Evolutionary conservation across 2,329 filamentous ascomycete species (phyloP), one percentile per base, ranked within the genome.

Genomic region (Botrytis paeoniae): DNA sequence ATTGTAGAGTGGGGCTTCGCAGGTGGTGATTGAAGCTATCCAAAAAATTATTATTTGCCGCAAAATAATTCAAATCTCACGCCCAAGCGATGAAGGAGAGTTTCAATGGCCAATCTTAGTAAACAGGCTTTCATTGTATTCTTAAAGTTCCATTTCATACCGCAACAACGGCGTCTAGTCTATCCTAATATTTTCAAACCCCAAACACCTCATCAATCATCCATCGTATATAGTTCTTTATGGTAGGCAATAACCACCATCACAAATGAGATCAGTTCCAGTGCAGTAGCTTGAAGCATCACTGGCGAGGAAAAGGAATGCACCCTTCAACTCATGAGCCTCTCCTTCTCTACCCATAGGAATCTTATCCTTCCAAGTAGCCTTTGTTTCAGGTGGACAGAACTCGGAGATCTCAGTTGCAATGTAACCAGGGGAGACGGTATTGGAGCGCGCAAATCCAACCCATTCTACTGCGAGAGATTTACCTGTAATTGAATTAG

Each of bases 261-360:
- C 93, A 65, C 95, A 88, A 75, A 93, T 83, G 74, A 96, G 85
- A 81, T 94, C 91, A 16, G 88, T 85, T 0, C 89, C 93, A 14
- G 93, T 97, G 29, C 91, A 94, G 83, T 94, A 97, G 71, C 89
- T 92, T n/a, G 91, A 89, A 6, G 93, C 93, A 82, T 97, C 93
- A 22, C 91, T 93, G 29, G 92, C 92, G 73, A 97, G 85, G 82
- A 94, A 96, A 65, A 97, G 83, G 81, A 92, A 97, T 29, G 91
- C 91, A 32, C 93, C 94, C 84, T 95, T 95, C 78, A 97, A 85
- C 84, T 97, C 93, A 74, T 89, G 87, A 4, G 89, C 85, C 76
- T 90, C 85, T 16, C 91, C 93, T 80, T 94, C 91, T 76, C 93
- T 88, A 39, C 89, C 92, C 89, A 96, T 92, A 16, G 92, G 92